phyloP scores from a whole-genome alignment of 1,284 basidiomycete genomes.

The Agroathelia rolfsii region DNA sequence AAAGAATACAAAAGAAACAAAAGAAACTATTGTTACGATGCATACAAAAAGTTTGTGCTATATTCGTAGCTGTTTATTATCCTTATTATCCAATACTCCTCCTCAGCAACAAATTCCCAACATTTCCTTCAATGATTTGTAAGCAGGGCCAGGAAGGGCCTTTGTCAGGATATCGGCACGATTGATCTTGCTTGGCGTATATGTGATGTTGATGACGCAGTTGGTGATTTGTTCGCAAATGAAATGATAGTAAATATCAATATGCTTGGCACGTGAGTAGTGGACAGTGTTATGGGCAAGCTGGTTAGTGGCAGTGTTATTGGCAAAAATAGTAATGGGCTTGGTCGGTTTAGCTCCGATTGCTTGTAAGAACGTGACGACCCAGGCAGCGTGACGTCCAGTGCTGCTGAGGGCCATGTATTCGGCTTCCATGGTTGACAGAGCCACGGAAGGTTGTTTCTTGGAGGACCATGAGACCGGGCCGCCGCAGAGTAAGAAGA shows the following conservation, averaged over 20 bases:
- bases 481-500: slow-evolving; percentile 18
- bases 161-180: slow-evolving; percentile 17
- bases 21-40: too few species aligned
- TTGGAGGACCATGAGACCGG: slow-evolving; percentile 19
- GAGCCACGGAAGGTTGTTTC: slow-evolving; percentile 11
- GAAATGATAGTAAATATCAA: slow-evolving; percentile 16
- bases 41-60: too few species aligned
- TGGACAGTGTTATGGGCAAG: too few species aligned
- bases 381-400: slow-evolving; percentile 10
- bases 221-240: slow-evolving; percentile 12
- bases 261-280: slow-evolving; percentile 18
- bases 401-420: slow-evolving; percentile 13
- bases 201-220: slow-evolving; percentile 10
- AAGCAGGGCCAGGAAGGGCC: slow-evolving; percentile 7
- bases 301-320: too few species aligned
- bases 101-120: too few species aligned
- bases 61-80: too few species aligned
- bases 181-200: slow-evolving; percentile 10
- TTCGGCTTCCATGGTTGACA: slow-evolving; percentile 13
- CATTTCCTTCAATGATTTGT: too few species aligned
- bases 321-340: too few species aligned
- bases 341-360: slow-evolving; percentile 7
- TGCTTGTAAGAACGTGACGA: slow-evolving; percentile 7
- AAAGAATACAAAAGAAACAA: too few species aligned
- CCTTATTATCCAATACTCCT: too few species aligned